Evolutionary conservation across 2,329 filamentous ascomycete genomes (phyloP), one percentile per base, ranked within the genome.

Genomic region (Ceratocystis cacaofunesta): DNA sequence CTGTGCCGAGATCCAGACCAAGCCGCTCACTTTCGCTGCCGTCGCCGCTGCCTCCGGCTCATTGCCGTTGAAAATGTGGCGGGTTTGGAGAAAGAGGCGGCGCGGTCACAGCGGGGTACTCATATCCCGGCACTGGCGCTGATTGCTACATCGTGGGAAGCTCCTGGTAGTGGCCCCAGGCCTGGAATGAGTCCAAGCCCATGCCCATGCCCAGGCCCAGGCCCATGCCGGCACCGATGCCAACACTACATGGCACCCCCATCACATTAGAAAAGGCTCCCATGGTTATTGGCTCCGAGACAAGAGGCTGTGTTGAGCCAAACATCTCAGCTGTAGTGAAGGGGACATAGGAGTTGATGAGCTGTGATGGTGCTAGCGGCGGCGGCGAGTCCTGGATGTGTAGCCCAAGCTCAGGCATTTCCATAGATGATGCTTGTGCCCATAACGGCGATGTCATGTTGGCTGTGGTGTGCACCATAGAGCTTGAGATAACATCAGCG

Each of bases 211-310:
- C 22, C 22, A 57, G 8, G 52, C 52, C 52, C 22, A 57, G 8
- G 52, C 52, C 25, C 46, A 50, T 50, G 5, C 46, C 46, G 5
- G 22, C 22, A 12, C 46, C 15, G 22, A 50, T 22, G 19, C 46
- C 46, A 67, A 91, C 84, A 71, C 90, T 90, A 76, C 92, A 97
- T 74, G 90, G 90, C 68, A 88, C 85, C 71, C 89, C 83, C 68
- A 96, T 79, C 83, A 92, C 89, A 78, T 90, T 96, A 55, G 92
- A 91, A 64, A 96, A 80, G 61, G 91, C 88, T 58, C 96, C 81
- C 52, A 86, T 79, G 25, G 89, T 84, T 25, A 90, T 84, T 69
- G 95, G 86, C 62, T 89, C 84, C 25, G 89, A 84, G 55, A 85
- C 83, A 67, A 87, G 85, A 72, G 86, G 83, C 15, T 90, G 88